Evolutionary conservation across 306 rosid species (phyloP).

Genomic region (Cucurbita ficifolia): DNA sequence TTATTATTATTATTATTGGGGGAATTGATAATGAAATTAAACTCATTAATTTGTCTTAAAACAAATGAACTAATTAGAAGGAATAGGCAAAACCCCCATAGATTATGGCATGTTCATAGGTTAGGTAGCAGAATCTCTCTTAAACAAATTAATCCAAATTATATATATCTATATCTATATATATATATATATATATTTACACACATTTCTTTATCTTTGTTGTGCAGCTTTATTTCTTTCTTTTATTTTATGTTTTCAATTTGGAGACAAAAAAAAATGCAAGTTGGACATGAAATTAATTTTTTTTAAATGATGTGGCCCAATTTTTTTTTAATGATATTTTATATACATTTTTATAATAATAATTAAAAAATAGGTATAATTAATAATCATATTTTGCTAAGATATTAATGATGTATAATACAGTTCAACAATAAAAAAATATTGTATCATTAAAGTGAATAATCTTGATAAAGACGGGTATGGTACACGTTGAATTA

Average conservation of each 20-base stretch:
- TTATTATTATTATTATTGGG: neutral
- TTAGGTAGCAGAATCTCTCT: conserved; percentile 14
- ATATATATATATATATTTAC: too few relatives aligned
- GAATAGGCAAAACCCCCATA: conserved; percentile 1
- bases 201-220: conserved; percentile 3
- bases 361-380: too few relatives aligned
- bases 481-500: too few relatives aligned
- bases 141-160: neutral
- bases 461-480: too few relatives aligned
- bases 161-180: too few relatives aligned
- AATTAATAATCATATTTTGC: too few relatives aligned
- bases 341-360: too few relatives aligned
- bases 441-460: too few relatives aligned
- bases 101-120: conserved; percentile 16
- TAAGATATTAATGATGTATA: too few relatives aligned
- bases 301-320: neutral
- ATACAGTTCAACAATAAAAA: too few relatives aligned
- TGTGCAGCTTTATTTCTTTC: neutral
- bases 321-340: too few relatives aligned
- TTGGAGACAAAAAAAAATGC: neutral
- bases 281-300: neutral
- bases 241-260: neutral
- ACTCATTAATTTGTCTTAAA: neutral
- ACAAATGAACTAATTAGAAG: neutral
- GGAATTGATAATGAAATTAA: neutral